A percentile compares a stretch with the other conserved stretches of the same genome.
Evolutionary conservation across 2,329 filamentous ascomycete genomes (phyloP).

Genomic region (Colletotrichum sp.): DNA sequence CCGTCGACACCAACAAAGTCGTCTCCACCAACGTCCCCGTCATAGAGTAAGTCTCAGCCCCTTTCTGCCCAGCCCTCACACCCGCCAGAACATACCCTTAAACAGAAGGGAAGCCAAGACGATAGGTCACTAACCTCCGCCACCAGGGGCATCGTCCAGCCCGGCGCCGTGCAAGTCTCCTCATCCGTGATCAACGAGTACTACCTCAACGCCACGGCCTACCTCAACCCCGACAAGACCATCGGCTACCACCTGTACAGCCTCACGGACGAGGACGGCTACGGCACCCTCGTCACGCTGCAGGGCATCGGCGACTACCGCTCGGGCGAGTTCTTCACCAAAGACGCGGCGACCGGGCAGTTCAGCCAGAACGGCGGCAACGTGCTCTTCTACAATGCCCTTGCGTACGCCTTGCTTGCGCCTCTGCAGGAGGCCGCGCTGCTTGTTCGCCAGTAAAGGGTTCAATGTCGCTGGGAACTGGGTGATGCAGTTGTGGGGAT

Average conservation of each 20-base stretch:
- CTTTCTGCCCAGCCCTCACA: fast-evolving
- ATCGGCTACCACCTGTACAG: background rate
- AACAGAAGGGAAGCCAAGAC: no score
- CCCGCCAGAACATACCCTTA: background rate
- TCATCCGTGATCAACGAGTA: background rate
- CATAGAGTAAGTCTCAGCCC: background rate
- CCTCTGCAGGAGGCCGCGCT: background rate
- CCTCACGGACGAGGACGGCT: background rate
- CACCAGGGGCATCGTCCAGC: background rate
- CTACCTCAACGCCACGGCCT: background rate
- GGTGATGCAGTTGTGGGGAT: no score
- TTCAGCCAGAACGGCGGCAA: background rate
- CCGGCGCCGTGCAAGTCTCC: background rate
- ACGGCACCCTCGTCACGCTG: background rate
- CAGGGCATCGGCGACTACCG: background rate
- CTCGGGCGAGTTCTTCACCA: background rate
- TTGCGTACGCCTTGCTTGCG: background rate
- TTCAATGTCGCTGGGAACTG: no score
- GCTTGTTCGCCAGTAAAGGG: background rate
- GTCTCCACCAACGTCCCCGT: background rate
- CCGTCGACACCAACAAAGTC: background rate
- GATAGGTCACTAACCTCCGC: background rate
- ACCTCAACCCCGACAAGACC: background rate
- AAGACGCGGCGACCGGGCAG: background rate
- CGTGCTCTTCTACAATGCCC: background rate